These are phyloP conservation scores for Clitoria ternatea DNA, from an alignment of 306 rosid genomes.

Conservation along the genomic window DNA sequence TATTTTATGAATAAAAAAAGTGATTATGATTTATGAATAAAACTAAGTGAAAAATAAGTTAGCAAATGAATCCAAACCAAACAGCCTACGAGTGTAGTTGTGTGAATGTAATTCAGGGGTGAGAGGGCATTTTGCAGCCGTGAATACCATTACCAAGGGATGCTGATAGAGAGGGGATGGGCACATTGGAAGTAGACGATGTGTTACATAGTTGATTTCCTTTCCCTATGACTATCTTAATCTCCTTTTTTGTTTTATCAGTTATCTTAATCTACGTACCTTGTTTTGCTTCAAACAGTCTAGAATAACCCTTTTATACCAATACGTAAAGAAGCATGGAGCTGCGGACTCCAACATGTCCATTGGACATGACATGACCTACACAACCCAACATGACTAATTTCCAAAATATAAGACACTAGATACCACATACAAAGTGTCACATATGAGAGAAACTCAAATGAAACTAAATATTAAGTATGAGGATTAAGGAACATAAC, in stretches of 20 bases:
- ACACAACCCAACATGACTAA: not conserved
- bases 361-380: not conserved
- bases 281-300: not conserved
- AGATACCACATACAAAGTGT: not conserved
- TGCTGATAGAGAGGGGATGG: constrained; percentile 39
- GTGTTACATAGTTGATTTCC: not conserved
- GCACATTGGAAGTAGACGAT: constrained; percentile 11
- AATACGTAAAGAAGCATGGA: not conserved
- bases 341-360: not conserved
- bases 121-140: constrained; percentile 75
- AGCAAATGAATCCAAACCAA: not conserved
- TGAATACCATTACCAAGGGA: constrained; percentile 55
- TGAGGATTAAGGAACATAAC: not conserved
- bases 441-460: not conserved
- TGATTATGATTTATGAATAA: not conserved
- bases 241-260: too few relatives aligned
- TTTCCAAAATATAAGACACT: not conserved
- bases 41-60: not conserved
- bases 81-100: not conserved
- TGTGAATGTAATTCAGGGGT: constrained; percentile 42
- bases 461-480: not conserved
- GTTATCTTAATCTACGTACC: not conserved
- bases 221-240: not conserved
- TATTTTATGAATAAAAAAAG: not conserved
- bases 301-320: not conserved